Percentiles rank a stretch among this genome's conserved stretches.
Conservation (phyloP, 768 basidiomycete species). For the Pulveroboletus sp. region DNA sequence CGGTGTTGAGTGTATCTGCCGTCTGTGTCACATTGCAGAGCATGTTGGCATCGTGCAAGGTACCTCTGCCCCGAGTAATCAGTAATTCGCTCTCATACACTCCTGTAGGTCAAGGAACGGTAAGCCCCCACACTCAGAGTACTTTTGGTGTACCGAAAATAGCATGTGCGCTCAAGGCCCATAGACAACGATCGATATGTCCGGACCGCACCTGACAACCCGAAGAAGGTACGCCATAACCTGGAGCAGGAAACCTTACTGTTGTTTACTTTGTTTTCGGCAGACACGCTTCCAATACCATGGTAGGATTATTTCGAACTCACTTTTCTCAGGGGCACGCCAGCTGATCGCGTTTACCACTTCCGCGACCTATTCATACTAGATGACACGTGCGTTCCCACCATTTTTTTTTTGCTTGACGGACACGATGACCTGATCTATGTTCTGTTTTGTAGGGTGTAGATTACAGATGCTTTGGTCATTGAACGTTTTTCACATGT, state of each 20-base stretch:
- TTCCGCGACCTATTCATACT: background rate
- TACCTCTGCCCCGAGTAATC: conserved; percentile 23
- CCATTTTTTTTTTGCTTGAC: background rate
- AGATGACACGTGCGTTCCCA: conserved; percentile 59
- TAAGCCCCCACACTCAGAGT: conserved; percentile 29
- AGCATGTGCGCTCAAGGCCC: conserved; percentile 45
- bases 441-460: conserved; percentile 32
- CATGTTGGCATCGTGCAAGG: conserved; percentile 93
- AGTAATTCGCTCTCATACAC: background rate
- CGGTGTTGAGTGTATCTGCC: conserved; percentile 76
- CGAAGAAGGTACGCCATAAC: conserved; percentile 64
- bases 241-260: background rate
- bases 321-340: background rate
- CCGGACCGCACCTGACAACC: conserved; percentile 70
- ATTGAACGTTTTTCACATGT: conserved; percentile 19
- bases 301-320: conserved; percentile 41
- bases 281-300: conserved; percentile 82
- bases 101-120: conserved; percentile 57
- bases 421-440: background rate
- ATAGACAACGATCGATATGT: conserved; percentile 84
- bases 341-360: conserved; percentile 15
- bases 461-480: conserved; percentile 12
- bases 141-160: conserved; percentile 5
- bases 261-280: conserved; percentile 10
- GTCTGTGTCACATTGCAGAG: conserved; percentile 86